Evolutionary conservation across 202 grass and related monocot species (phyloP), one percentile per base, ranked within the genome.

Genomic region (Zizania palustris): DNA sequence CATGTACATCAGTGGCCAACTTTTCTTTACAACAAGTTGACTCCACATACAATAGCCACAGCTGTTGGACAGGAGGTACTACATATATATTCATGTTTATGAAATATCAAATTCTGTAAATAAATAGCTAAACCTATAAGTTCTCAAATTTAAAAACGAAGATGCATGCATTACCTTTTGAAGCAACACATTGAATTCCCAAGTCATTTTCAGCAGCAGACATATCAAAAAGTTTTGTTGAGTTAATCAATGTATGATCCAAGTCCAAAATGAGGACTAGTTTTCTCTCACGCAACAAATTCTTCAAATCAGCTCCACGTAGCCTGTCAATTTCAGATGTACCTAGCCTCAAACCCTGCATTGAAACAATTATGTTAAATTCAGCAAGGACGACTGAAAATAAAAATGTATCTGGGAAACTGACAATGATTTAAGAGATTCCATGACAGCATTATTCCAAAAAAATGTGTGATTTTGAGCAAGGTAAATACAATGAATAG

Each of bases 161-260:
- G 7, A 48, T 0, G 57, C 9, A 54, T 15, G 62, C 10, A 53
- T 22, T 89, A 78, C 78, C 75, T 80, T 83, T 75, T 80, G 60
- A 76, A 44, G 80, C 75, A 56, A 34, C 65, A 80, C 49, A 18
- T 19, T 33, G 82, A 63, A 86, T 83, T 39, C 84, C 79, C 60
- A 86, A 74, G 11, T 92, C 82, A n/a, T 88, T 77, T 83, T 95
- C 91, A 79, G 88, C 85, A 80, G 70, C 3, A 76, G 78, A 86
- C 65, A 98, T 57, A 71, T 92, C 82, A 36, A 49, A 51, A 42
- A 95, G 60, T 40, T 45, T 87, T 73, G 83, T 87, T 48, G 95
- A 94, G 85, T 98, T 87, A 20, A 98, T 87, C 67, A 95, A 54
- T 56, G 95, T 95, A 84, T 90, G 95, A 63, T 98, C 91, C 87